Evolutionary conservation across 2,329 filamentous ascomycete genomes (phyloP), one percentile per base, ranked within the genome.

Genomic region (Alternaria sp.): DNA sequence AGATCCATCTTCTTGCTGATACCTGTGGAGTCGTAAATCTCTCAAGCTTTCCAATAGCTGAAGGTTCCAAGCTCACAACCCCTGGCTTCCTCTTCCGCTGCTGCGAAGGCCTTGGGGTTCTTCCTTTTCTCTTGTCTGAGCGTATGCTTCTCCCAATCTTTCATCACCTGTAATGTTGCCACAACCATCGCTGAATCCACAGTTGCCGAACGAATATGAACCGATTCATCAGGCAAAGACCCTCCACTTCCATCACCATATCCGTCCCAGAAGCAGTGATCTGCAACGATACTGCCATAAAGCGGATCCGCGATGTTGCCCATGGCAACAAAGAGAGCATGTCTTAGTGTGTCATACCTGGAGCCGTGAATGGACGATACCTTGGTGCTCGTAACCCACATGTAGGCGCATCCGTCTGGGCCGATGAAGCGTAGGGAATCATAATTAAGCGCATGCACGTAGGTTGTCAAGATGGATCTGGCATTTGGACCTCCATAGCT

Each of bases 181-280:
- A 75, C 61, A 2, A 75, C 68, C 8, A 76, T 68, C 3, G 67
- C 66, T 2, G 67, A 64, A 42, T 77, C 72, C 4, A 75, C 65
- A 1, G 16, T 41, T 3, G 57, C 30, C 9, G 67, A 70, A 8
- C 74, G 70, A 26, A 78, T 71, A 38, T 69, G 59, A 5, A 77
- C 36, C 6, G 72, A 65, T 57, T 77, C 74, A 44, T 76, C 74
- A 1, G 75, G 75, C 1, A 71, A 38, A 28, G 63, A 67, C 6
- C 66, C 67, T 48, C 67, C 71, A 18, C 18, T 46, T 8, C 60
- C 36, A 8, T 69, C 62, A 2, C 68, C 52, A 46, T 68, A 67
- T 7, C 75, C 75, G 24, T 78, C 74, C 74, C 73, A 77, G 47
- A 70, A 76, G 3, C 72, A 64, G 41, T 78, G 75, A 38, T 78